These are phyloP conservation scores for Rauvolfia tetraphylla DNA, from an alignment of 257 asterid species.

Conservation along the genomic window DNA sequence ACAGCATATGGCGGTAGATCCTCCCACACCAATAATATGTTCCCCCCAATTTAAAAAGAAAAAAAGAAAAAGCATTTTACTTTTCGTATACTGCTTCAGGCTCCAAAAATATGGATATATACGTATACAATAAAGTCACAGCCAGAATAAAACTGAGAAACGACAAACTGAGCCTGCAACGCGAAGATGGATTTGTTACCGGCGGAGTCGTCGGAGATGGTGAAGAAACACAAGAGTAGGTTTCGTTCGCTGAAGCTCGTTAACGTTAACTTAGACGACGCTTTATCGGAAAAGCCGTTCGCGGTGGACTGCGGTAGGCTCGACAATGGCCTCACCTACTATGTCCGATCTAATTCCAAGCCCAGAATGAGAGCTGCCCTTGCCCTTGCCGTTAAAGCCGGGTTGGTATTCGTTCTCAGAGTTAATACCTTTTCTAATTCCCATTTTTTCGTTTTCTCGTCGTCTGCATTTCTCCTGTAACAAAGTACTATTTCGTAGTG, in stretches of 20 bases:
- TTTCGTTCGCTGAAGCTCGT: slow-evolving; percentile 85
- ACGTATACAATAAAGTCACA: background rate
- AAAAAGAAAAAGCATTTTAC: background rate
- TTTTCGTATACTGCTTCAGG: too few species aligned
- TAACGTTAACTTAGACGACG: slow-evolving; percentile 60
- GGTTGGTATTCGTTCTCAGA: slow-evolving; percentile 44
- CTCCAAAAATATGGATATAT: too few species aligned
- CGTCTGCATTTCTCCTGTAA: background rate
- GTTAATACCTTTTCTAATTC: background rate
- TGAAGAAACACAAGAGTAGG: slow-evolving; percentile 49
- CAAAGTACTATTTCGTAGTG: background rate
- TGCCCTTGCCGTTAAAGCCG: slow-evolving; percentile 84
- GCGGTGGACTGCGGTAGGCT: slow-evolving; percentile 83
- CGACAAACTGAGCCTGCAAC: background rate
- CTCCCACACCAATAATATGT: background rate
- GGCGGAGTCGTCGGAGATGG: slow-evolving; percentile 59
- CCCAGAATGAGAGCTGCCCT: slow-evolving; percentile 97
- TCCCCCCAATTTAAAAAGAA: background rate
- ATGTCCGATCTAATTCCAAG: slow-evolving; percentile 86
- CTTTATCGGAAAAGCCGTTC: slow-evolving; percentile 56
- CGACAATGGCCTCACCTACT: slow-evolving; percentile 76
- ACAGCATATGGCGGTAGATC: background rate
- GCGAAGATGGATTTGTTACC: slow-evolving; percentile 70
- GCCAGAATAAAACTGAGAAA: too few species aligned
- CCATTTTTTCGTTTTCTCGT: background rate